Conservation (phyloP, 2,329 filamentous ascomycete genomes). For the Trichoderma sp. region DNA sequence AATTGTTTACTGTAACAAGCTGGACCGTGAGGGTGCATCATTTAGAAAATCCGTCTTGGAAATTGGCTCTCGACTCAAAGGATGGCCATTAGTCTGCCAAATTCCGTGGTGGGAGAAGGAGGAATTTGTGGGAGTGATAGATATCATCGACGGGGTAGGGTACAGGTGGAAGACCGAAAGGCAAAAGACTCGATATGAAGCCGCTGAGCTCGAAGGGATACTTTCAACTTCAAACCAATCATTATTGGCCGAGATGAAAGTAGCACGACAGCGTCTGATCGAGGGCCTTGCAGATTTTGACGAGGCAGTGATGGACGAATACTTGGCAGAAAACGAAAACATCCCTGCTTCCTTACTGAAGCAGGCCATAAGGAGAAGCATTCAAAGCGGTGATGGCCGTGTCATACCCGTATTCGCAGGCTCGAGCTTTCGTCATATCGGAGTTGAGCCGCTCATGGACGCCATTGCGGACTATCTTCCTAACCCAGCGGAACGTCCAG, state of each 20-base stretch:
- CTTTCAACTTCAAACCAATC: conserved; percentile 46
- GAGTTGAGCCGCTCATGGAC: conserved; percentile 87
- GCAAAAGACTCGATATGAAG: conserved; percentile 37
- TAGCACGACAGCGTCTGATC: conserved; percentile 72
- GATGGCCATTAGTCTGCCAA: conserved; percentile 88
- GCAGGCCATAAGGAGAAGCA: conserved; percentile 68
- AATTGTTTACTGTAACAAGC: conserved; percentile 73
- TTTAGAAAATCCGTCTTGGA: conserved; percentile 86
- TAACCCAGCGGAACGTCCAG: conserved; percentile 74
- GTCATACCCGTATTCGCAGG: conserved; percentile 86
- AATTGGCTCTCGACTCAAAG: conserved; percentile 72
- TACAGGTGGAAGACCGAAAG: conserved; percentile 63
- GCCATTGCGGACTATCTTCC: conserved; percentile 85
- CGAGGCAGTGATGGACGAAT: conserved; percentile 79
- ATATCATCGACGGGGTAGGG: conserved; percentile 72
- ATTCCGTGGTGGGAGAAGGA: conserved; percentile 92
- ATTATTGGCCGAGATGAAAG: conserved; percentile 65
- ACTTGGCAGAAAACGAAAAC: conserved; percentile 73
- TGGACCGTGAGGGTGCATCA: conserved; percentile 72
- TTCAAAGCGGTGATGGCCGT: conserved; percentile 65
- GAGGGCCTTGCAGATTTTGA: conserved; percentile 87
- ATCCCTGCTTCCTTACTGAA: conserved; percentile 67
- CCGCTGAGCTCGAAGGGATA: conserved; percentile 35
- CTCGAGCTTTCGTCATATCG: conserved; percentile 90
- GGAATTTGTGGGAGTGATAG: conserved; percentile 77